phyloP scores from a whole-genome alignment of 1,284 basidiomycete genomes.

The Ganoderma sinense region DNA sequence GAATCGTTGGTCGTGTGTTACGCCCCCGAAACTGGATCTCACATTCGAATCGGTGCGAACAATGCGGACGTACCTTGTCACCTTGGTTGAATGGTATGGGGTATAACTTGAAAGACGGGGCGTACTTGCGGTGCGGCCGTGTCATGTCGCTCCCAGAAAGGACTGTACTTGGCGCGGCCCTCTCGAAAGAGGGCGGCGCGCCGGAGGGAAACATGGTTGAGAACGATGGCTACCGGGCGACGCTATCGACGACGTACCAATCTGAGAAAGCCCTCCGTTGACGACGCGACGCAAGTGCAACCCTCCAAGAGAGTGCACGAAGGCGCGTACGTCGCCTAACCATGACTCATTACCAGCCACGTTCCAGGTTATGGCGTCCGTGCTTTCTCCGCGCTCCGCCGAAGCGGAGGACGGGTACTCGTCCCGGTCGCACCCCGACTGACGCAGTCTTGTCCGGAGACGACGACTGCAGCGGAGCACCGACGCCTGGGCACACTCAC shows the following conservation, averaged over 20 bases:
- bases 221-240: neutral
- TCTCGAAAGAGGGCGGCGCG: neutral
- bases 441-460: neutral
- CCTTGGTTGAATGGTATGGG: too few relatives aligned
- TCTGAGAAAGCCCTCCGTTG: neutral
- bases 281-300: neutral
- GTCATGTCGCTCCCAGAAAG: too few relatives aligned
- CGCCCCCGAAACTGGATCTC: neutral
- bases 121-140: too few relatives aligned
- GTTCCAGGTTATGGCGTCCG: slow-evolving; percentile 1
- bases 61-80: neutral
- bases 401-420: neutral
- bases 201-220: neutral
- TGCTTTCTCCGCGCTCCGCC: neutral
- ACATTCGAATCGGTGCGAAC: neutral
- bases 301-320: neutral
- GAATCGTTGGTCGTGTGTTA: neutral
- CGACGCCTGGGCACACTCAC: slow-evolving; percentile 1
- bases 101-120: too few relatives aligned
- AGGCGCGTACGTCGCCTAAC: neutral
- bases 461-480: neutral
- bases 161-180: neutral
- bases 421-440: slow-evolving; percentile 2
- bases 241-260: neutral
- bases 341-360: neutral